phyloP scores from a whole-genome alignment of 2,329 filamentous ascomycete genomes.

The Arthrobotrys sinensis region DNA sequence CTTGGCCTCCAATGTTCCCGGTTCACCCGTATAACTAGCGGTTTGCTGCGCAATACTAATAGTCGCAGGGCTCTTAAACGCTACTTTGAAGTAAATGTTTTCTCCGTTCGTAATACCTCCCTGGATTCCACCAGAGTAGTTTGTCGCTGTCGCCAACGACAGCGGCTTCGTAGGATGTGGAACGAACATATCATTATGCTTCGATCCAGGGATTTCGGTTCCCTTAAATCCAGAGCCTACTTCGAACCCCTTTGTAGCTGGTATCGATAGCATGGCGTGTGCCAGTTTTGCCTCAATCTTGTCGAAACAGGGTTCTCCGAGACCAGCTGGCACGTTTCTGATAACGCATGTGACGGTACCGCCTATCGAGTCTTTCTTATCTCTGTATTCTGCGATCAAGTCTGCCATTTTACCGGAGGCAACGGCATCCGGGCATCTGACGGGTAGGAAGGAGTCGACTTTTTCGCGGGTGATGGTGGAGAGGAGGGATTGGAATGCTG shows the following conservation, averaged over 20 bases:
- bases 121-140: slow-evolving; percentile 95
- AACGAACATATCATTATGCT: slow-evolving; percentile 91
- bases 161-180: slow-evolving; percentile 71
- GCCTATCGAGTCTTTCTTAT: slow-evolving; percentile 88
- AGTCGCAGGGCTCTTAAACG: slow-evolving; percentile 94
- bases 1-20: slow-evolving; percentile 88
- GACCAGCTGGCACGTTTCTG: slow-evolving; percentile 83
- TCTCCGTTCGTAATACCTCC: slow-evolving; percentile 95
- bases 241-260: slow-evolving; percentile 95
- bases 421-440: slow-evolving; percentile 83
- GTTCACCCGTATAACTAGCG: slow-evolving; percentile 80
- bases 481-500: slow-evolving; percentile 82
- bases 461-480: slow-evolving; percentile 79
- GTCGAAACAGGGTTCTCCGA: slow-evolving; percentile 95
- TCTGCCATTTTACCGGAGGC: slow-evolving; percentile 81
- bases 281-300: slow-evolving; percentile 93
- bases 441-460: slow-evolving; percentile 87
- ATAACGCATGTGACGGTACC: slow-evolving; percentile 96
- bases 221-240: slow-evolving; percentile 93
- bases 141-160: slow-evolving; percentile 85
- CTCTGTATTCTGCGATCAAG: slow-evolving; percentile 82
- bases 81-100: slow-evolving; percentile 93
- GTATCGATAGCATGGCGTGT: slow-evolving; percentile 95
- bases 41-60: slow-evolving; percentile 91
- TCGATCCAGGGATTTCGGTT: slow-evolving; percentile 86